phyloP scores from a whole-genome alignment of 2,329 filamentous ascomycete genomes.

The Fusarium drepaniforme region DNA sequence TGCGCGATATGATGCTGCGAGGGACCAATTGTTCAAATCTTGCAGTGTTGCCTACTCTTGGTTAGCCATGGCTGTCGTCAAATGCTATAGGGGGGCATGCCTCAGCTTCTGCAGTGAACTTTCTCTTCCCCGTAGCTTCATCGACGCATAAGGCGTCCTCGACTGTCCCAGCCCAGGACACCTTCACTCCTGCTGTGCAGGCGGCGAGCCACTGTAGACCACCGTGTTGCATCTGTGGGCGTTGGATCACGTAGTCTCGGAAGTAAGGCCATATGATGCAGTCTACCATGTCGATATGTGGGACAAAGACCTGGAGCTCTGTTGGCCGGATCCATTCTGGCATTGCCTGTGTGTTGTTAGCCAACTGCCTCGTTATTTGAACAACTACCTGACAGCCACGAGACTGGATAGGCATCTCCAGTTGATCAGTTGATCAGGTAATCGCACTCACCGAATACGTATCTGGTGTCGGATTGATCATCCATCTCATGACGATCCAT shows the following conservation, averaged over 20 bases:
- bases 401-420: not conserved
- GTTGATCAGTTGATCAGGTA: not conserved
- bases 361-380: not conserved
- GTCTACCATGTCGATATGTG: conserved; percentile 20
- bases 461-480: conserved; percentile 17
- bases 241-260: conserved; percentile 12
- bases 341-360: conserved; percentile 1
- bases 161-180: not conserved
- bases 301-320: conserved; percentile 20
- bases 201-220: conserved; percentile 18
- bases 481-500: conserved; percentile 19
- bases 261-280: conserved; percentile 25
- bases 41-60: not conserved
- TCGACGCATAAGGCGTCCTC: conserved; percentile 12
- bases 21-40: conserved; percentile 13
- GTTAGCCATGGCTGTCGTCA: not conserved
- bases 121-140: not conserved
- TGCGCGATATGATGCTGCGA: conserved; percentile 20
- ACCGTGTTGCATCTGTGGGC: conserved; percentile 19
- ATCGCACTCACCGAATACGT: conserved; percentile 17
- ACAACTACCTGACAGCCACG: not conserved
- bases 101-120: conserved; percentile 16
- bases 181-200: conserved; percentile 1
- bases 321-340: conserved; percentile 20
- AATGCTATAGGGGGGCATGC: not conserved